Evolutionary conservation across 805 yeast genomes (phyloP).

Genomic region (Ogataea neopini): DNA sequence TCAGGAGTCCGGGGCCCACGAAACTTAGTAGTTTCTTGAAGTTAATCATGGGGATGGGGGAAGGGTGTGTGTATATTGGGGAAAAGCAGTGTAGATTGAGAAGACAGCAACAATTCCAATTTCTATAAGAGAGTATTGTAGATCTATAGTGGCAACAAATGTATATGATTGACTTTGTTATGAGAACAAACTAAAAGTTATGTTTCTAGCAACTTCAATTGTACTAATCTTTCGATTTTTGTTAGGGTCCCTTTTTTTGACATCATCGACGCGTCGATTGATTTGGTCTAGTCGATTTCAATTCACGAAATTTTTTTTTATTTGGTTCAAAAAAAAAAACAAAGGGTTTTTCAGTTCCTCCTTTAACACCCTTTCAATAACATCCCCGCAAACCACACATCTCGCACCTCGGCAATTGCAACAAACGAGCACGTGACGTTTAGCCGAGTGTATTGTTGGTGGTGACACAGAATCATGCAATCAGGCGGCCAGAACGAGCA

Average conservation of each 20-base stretch:
- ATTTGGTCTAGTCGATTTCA: neutral
- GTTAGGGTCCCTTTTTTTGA: neutral
- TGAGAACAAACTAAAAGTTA: too few relatives aligned
- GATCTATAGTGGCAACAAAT: too few relatives aligned
- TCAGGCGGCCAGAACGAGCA: constrained; percentile 1
- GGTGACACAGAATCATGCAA: neutral
- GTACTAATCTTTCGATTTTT: neutral
- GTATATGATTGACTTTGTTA: too few relatives aligned
- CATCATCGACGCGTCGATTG: constrained; percentile 3
- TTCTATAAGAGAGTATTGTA: too few relatives aligned
- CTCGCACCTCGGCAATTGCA: neutral
- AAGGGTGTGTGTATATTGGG: too few relatives aligned
- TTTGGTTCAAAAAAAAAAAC: neutral
- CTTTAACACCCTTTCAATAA: neutral
- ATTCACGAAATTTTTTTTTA: neutral
- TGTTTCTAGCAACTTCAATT: too few relatives aligned
- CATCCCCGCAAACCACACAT: neutral
- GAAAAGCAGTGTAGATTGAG: too few relatives aligned
- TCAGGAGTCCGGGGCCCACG: constrained; percentile 86
- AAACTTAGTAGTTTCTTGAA: constrained; percentile 58
- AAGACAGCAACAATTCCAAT: too few relatives aligned
- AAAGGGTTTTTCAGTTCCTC: neutral
- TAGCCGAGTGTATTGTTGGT: neutral
- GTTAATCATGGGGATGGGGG: constrained; percentile 20
- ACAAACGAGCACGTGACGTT: neutral